Percentiles rank a stretch among this genome's conserved stretches.
These are phyloP conservation scores for Kentomonas sorsogonicus DNA, from an alignment of 208 protist genomes.

Conservation along the genomic window DNA sequence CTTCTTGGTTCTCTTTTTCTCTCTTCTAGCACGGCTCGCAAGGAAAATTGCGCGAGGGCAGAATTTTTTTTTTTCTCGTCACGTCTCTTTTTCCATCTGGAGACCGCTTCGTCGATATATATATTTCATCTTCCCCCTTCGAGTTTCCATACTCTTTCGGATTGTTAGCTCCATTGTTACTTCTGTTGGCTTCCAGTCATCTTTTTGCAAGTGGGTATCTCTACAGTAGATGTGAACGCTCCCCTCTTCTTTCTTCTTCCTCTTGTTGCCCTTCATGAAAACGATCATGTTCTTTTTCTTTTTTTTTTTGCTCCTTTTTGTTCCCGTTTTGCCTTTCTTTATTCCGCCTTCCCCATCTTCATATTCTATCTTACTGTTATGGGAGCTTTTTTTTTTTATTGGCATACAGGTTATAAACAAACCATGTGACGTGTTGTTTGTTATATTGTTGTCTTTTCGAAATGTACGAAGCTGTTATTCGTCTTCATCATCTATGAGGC, in stretches of 20 bases:
- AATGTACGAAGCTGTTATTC: too few relatives aligned
- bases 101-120: neutral
- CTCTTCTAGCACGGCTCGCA: too few relatives aligned
- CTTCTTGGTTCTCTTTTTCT: too few relatives aligned
- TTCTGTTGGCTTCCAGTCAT: neutral
- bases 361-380: neutral
- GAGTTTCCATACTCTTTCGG: neutral
- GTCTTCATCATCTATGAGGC: too few relatives aligned
- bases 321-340: slow-evolving; percentile 3
- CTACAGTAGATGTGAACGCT: neutral
- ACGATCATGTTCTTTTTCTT: slow-evolving; percentile 10
- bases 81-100: too few relatives aligned
- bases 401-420: too few relatives aligned
- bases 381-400: neutral
- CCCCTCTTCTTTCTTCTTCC: neutral
- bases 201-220: neutral
- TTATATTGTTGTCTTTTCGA: too few relatives aligned
- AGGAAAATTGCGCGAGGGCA: too few relatives aligned
- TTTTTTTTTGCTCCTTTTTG: neutral
- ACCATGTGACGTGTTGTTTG: too few relatives aligned
- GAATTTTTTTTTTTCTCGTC: too few relatives aligned
- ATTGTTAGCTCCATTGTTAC: neutral
- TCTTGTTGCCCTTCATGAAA: neutral
- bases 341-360: neutral
- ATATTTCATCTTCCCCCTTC: neutral